Base-by-base conservation (phyloP, 129 eudicot species). In the Chrysanthemum seticuspe region DNA sequence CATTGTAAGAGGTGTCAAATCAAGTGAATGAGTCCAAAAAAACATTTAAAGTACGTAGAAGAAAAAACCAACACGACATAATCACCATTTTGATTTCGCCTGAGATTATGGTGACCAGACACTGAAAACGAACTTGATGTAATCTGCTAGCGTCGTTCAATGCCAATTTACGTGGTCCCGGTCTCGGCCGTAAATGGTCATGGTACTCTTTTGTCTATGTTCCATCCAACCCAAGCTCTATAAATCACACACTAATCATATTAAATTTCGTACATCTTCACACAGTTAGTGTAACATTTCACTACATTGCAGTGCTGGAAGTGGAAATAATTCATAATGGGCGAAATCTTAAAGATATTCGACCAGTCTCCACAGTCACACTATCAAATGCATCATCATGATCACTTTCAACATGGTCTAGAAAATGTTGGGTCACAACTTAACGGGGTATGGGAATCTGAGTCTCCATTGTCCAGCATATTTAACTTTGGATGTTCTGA, bases 81-180 rank as follows among this genome's bases (percentile, higher is more conserved):
- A 64, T 25, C 67, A 23, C n/a, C 54, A 52, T 57, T 63, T 29
- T 19, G 64, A 64, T 45, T 45, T 54, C 53, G 72, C 77, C 77
- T 45, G 68, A 74, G 57, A 57, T 18, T 12, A 36, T 45, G 27
- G 21, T n/a, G 47, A 56, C 59, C 15, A 5, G 2, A 25, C 34
- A 25, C 25, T 40, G 76, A 77, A 58, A 77, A 53, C 70, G 61
- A 67, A 23, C 14, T 67, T n/a, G 7, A 60, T 48, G 29, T 4
- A 61, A n/a, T 67, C 47, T 0, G 10, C 47, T 40, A 45, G n/a
- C 61, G 77, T 47, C 76, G 29, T 50, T 57, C 10, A 36, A 67
- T 44, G 62, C 67, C 64, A 55, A 18, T 65, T 70, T 19, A n/a
- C 34, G 81, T 77, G 81, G 81, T 62, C 81, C 81, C 81, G 19